These are phyloP conservation scores for Phaeosphaeriaceae sp. DNA, from an alignment of 2,329 filamentous ascomycete species.

Conservation along the genomic window DNA sequence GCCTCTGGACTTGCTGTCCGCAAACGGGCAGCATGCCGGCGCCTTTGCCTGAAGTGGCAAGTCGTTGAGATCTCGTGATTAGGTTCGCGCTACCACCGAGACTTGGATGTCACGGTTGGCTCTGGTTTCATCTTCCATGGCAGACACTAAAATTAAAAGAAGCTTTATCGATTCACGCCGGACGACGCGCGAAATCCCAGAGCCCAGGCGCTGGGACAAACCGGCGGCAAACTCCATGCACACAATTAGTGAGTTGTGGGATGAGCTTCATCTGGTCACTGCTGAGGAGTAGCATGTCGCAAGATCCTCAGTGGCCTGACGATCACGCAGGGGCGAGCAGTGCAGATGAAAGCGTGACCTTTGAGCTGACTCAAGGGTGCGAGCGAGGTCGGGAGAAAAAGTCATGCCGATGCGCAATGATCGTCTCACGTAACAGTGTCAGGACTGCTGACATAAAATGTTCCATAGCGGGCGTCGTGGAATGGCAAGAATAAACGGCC, in stretches of 20 bases:
- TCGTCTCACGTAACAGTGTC: background rate
- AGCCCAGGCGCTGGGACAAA: conserved; percentile 20
- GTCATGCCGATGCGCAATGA: background rate
- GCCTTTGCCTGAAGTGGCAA: background rate
- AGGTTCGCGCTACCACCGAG: conserved; percentile 11
- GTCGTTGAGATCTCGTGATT: background rate
- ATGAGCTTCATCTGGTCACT: conserved; percentile 12
- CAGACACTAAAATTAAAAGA: conserved; percentile 27
- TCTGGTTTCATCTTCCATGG: conserved; percentile 26
- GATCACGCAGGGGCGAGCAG: background rate
- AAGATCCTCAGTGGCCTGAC: conserved; percentile 5
- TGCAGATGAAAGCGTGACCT: background rate
- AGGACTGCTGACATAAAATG: background rate
- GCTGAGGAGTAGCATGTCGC: conserved; percentile 4
- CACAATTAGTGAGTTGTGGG: conserved; percentile 3
- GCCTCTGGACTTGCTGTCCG: background rate
- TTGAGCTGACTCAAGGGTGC: background rate
- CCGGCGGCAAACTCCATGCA: conserved; percentile 11
- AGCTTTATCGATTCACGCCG: conserved; percentile 38
- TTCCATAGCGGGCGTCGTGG: background rate
- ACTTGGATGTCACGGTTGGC: conserved; percentile 16
- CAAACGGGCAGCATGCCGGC: background rate
- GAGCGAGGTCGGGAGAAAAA: background rate
- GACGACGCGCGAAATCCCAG: conserved; percentile 19
- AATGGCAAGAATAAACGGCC: conserved; percentile 22